Evolutionary conservation across 139 green algal genomes (phyloP).

Genomic region (Chlorella vulgaris): DNA sequence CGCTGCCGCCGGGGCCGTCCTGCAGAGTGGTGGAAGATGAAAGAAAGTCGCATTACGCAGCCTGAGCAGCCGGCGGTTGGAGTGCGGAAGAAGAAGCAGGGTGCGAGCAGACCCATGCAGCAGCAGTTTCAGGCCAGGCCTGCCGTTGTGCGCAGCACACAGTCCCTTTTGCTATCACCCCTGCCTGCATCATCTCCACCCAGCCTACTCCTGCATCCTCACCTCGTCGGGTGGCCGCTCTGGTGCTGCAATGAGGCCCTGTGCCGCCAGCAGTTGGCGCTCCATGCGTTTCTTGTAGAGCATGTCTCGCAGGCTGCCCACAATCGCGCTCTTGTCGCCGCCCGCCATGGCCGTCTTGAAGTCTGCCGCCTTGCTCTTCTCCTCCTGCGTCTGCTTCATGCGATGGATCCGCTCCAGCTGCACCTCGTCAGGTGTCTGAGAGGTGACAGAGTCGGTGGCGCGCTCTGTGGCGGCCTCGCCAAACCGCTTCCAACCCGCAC

Average conservation of each 20-base stretch:
- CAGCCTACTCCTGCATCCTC: not conserved
- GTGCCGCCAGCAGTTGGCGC: slow-evolving; percentile 85
- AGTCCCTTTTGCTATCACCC: too few species aligned
- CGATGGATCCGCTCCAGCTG: slow-evolving; percentile 86
- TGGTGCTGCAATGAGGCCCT: slow-evolving; percentile 73
- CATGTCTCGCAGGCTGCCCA: slow-evolving; percentile 77
- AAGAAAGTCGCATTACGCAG: too few species aligned
- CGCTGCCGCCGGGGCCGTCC: slow-evolving; percentile 41
- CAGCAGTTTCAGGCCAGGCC: too few species aligned
- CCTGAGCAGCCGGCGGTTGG: too few species aligned
- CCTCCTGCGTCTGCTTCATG: slow-evolving; percentile 81
- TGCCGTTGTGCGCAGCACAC: too few species aligned
- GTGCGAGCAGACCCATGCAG: too few species aligned
- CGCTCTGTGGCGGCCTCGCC: slow-evolving; percentile 73
- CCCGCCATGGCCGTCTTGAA: slow-evolving; percentile 70
- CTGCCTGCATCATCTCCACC: not conserved
- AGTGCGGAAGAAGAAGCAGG: too few species aligned
- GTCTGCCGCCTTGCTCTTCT: slow-evolving; percentile 86
- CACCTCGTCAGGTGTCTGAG: slow-evolving; percentile 88
- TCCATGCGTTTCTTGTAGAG: slow-evolving; percentile 90
- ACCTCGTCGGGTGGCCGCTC: slow-evolving; percentile 86
- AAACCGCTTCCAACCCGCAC: slow-evolving; percentile 84
- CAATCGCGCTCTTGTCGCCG: slow-evolving; percentile 62
- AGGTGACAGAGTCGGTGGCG: slow-evolving; percentile 66
- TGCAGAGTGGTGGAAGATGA: not conserved